These are phyloP conservation scores for Thozetella sp. DNA, from an alignment of 495 filamentous ascomycete species.

Conservation along the genomic window DNA sequence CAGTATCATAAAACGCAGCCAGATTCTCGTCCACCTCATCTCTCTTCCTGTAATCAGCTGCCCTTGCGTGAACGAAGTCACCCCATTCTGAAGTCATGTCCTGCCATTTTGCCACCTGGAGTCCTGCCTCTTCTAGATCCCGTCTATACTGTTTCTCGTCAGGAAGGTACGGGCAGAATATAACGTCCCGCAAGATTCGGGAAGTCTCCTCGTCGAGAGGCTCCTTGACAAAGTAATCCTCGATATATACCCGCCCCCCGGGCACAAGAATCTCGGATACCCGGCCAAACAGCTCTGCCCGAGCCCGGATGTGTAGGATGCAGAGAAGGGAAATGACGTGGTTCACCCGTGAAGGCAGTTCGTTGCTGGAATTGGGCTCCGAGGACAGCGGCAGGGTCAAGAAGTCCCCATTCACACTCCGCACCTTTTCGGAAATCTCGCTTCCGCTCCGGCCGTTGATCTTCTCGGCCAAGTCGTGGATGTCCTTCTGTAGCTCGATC, in stretches of 20 bases:
- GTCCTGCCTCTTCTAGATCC: constrained; percentile 9
- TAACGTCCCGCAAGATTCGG: constrained; percentile 4
- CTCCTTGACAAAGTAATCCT: constrained; percentile 7
- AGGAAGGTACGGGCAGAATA: constrained; percentile 9
- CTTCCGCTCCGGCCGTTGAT: constrained; percentile 3
- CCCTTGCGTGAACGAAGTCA: constrained; percentile 8
- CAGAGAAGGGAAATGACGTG: constrained; percentile 11
- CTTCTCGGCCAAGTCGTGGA: constrained; percentile 10
- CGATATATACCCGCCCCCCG: constrained; percentile 7
- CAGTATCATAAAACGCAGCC: constrained; percentile 4
- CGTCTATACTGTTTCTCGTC: not conserved
- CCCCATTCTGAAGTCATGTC: constrained; percentile 8
- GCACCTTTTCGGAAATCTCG: constrained; percentile 1
- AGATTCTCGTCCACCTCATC: not conserved
- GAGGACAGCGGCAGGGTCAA: not conserved
- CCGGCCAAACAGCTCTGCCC: constrained; percentile 7
- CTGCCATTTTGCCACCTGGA: constrained; percentile 5
- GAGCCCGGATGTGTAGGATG: constrained; percentile 10
- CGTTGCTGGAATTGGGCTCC: not conserved
- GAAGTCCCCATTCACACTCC: constrained; percentile 9
- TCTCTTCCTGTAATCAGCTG: not conserved
- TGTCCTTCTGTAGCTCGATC: constrained; percentile 11
- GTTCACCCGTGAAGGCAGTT: not conserved
- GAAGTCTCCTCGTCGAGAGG: constrained; percentile 1
- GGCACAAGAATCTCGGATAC: constrained; percentile 7